Evolutionary conservation across 306 rosid species (phyloP), one percentile per base, ranked within the genome.

Genomic region (Quercus mongolica): DNA sequence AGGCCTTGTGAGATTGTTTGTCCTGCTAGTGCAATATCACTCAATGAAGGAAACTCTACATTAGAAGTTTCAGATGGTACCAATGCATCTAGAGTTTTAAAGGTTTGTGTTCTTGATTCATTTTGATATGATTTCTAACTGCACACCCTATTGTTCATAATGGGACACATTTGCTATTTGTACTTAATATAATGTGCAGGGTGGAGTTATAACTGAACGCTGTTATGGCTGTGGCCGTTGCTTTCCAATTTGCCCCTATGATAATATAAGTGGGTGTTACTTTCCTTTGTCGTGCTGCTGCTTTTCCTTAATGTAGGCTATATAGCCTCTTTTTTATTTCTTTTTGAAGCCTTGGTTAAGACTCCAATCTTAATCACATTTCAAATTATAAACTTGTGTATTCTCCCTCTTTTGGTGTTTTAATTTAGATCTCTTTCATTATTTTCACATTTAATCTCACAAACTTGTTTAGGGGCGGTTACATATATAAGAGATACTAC

Each of bases 211-310:
- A 76, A 87, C 94, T 0, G 98, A 94, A 58, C 97, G 98, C 49
- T 94, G 98, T 75, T 94, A 94, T 81, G 98, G 98, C 31, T 94
- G 98, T 75, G 97, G 98, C 31, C 97, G 97, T 41, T 94, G 98
- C 88, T 82, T 87, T 79, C 98, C 98, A n/a, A 85, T 92, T 75
- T 94, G 98, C 82, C 98, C 98, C 57, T 94, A 88, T 15, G 97
- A 94, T 78, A 87, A 91, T 87, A 94, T 94, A 87, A 94, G 98
- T 94, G 76, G 4, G 85, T 73, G 20, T 49, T 51, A 71, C 76
- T 75, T 52, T 26, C 31, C 15, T 9, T 33, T 52, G 23, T 61
- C 25, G 0, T 33, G 56, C 49, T 78, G 11, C 73, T 64, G 57
- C 57, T 73, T 69, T 72, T 33, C 52, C 68, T 82, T 30, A 38